phyloP scores from a whole-genome alignment of 78 protist species.

The Dictyostelium firmibasis region DNA sequence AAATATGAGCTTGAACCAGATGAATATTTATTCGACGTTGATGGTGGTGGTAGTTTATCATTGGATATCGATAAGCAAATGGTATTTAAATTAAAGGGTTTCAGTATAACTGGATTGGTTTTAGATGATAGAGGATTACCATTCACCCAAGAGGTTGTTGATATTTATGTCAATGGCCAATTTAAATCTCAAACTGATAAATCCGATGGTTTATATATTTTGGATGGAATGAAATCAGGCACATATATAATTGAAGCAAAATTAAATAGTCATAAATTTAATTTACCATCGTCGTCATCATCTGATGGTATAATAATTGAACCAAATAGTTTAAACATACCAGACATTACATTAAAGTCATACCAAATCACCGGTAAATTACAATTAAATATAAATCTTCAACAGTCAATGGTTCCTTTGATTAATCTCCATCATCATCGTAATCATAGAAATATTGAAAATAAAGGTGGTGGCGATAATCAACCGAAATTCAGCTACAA shows the following conservation, averaged over 20 bases:
- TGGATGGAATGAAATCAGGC: slow-evolving; percentile 22
- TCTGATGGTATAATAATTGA: not conserved
- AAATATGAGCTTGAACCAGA: slow-evolving; percentile 18
- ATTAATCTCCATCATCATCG: not conserved
- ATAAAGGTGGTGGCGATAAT: not conserved
- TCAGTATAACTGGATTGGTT: slow-evolving; percentile 25
- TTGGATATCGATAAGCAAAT: not conserved
- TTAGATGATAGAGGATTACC: not conserved
- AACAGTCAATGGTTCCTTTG: not conserved
- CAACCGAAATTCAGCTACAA: not conserved
- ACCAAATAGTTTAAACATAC: not conserved
- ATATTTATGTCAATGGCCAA: slow-evolving; percentile 30
- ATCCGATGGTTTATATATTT: slow-evolving; percentile 8
- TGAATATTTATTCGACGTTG: not conserved
- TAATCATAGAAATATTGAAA: not conserved
- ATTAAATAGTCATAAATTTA: slow-evolving; percentile 5
- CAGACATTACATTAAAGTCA: not conserved
- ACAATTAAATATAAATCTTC: not conserved
- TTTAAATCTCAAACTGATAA: not conserved
- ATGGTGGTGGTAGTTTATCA: not conserved
- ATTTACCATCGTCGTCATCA: not conserved
- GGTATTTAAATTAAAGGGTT: slow-evolving; percentile 20
- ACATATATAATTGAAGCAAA: slow-evolving; percentile 24
- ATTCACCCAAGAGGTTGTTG: not conserved
- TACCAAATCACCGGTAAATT: not conserved